These are phyloP conservation scores for Camellia sinensis DNA, from an alignment of 148 eudicot genomes.

Conservation along the genomic window DNA sequence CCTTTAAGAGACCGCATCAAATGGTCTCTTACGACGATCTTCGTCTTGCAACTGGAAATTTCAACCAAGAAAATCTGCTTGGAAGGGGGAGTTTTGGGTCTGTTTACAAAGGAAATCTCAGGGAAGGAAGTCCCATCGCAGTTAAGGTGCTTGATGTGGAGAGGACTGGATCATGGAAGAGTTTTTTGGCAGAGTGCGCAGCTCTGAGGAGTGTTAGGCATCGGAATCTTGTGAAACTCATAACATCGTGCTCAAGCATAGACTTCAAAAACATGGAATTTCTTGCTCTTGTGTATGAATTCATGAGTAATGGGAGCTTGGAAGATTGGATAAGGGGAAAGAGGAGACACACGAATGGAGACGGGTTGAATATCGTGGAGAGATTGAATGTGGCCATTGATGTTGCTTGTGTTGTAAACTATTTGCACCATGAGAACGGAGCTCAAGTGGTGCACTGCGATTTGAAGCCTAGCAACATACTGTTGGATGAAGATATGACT, in stretches of 20 bases:
- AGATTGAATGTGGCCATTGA: slow-evolving; percentile 45
- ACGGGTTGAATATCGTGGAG: slow-evolving; percentile 32
- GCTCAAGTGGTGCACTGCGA: slow-evolving; percentile 62
- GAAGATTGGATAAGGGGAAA: slow-evolving; percentile 39
- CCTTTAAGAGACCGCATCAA: slow-evolving; percentile 16
- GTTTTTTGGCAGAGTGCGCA: slow-evolving; percentile 34
- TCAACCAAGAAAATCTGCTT: slow-evolving; percentile 13
- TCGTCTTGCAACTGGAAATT: slow-evolving; percentile 15
- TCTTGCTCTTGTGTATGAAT: slow-evolving; percentile 35
- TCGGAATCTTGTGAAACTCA: slow-evolving; percentile 37
- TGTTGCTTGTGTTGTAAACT: slow-evolving; percentile 50
- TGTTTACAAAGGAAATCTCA: slow-evolving; percentile 27
- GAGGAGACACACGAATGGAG: slow-evolving; percentile 29
- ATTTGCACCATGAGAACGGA: slow-evolving; percentile 57
- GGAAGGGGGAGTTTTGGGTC: slow-evolving; percentile 35
- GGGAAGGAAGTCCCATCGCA: slow-evolving; percentile 14
- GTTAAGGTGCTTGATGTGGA: slow-evolving; percentile 31
- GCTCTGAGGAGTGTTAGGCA: slow-evolving; percentile 32
- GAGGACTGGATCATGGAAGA: slow-evolving; percentile 16
- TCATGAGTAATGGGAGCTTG: slow-evolving; percentile 37
- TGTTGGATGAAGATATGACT: slow-evolving; percentile 56
- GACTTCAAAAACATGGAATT: slow-evolving; percentile 30
- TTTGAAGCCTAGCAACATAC: slow-evolving; percentile 62
- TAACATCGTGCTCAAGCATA: slow-evolving; percentile 37
- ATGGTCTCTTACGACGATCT: slow-evolving; percentile 15